Base-by-base conservation (phyloP, 1,284 basidiomycete genomes). In the Cryptococcus wingfieldii region DNA sequence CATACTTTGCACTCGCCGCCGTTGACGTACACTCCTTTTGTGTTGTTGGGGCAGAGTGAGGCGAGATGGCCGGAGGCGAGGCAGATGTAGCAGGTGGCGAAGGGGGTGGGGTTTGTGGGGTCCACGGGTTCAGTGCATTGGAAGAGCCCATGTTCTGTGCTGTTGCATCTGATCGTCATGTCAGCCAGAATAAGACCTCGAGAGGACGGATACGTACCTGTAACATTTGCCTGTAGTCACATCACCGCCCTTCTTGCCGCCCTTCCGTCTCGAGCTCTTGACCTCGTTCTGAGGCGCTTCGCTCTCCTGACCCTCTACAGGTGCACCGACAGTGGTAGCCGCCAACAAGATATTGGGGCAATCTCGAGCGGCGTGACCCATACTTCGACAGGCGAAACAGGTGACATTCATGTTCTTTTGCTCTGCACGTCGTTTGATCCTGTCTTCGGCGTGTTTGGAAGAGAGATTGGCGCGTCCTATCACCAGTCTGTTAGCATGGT, bases 31-130 rank as follows among this genome's bases (percentile, higher is more conserved):
- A 96, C 82, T 1, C 93, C 92, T 59, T 84, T 86, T 56, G 83
- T 81, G 68, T 96, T 96, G 66, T 87, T 77, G 0, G 89, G 87
- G 74, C 93, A 97, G 18, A 83, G 78, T 0, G 86, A 85, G 0
- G 89, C 88, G 1, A 95, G 80, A 69, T 95, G 91, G 0, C 91
- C 91, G 63, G 83, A 84, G 5, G 80, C 81, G 2, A 83, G 84
- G 70, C 93, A 97, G 37, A 97, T 87, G 70, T 92, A 97, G 76
- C 93, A 97, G 1, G 87, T 90, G 0, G 93, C 93, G 68, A 84
- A 92, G 0, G 93, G 93, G 3, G 93, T 81, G 2, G 88, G 87
- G 62, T 88, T 81, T 14, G 71, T 68, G n/a, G 82, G 79, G 70
- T 90, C 82, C 10, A 80, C 78, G 1, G 83, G 80, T 63, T 85